Evolutionary conservation across 495 filamentous ascomycete genomes (phyloP), one percentile per base, ranked within the genome.

Genomic region (Hypoxylon intermedium): DNA sequence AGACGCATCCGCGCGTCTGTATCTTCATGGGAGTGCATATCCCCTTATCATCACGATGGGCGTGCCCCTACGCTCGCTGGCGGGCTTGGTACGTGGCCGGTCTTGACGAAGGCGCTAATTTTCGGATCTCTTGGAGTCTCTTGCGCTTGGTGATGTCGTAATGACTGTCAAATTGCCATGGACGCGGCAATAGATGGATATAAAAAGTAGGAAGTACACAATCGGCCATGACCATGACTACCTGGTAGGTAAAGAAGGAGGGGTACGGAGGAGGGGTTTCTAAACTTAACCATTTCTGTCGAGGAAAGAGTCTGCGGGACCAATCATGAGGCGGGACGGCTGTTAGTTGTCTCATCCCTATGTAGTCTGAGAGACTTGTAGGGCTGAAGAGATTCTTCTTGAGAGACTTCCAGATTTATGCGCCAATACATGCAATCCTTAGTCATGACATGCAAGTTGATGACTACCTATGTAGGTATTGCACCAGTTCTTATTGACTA

Each of bases 301-400:
- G 34, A 54, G 51, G 62, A 33, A 65, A 65, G 47, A 60, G 31
- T 57, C 46, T 60, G 56, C 62, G 62, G 57, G 38, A 13, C 62
- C 62, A 65, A 65, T 60, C 51, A 55, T 19, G 37, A 57, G 12
- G 16, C 24, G 9, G 18, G 11, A 38, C 16, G 18, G 18, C 44
- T 23, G 7, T 33, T 48, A 47, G 46, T 40, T 60, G 52, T 65
- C 51, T 65, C 45, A 55, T 42, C 40, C 28, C 31, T 48, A 60
- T 33, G 28, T n/a, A n/a, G 24, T 19, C 51, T 44, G 18, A 41
- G 41, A 42, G 62, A 41, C 56, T 60, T 60, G 52, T 65, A 65
- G 62, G 62, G 62, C 62, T 65, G 62, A 65, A 46, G 33, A 34
- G 51, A 41, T 26, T 52, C 45, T 30, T 46, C 31, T 9, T 26